phyloP scores from a whole-genome alignment of 768 basidiomycete species.

The Podaxis rugospora region DNA sequence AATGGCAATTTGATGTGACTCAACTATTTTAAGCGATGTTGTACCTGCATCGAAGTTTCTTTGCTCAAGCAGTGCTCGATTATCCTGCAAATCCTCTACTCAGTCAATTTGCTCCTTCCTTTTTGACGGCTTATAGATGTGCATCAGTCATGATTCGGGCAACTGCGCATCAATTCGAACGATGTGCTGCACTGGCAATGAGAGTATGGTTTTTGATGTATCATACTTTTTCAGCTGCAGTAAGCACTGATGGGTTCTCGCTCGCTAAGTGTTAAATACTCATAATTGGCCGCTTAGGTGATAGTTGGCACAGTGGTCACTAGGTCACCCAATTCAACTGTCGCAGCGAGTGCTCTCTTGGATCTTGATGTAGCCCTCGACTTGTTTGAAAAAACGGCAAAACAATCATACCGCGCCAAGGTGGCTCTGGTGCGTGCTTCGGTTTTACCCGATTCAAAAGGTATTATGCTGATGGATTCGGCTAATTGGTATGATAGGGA shows the following conservation, averaged over 20 bases:
- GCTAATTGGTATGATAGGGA: conserved; percentile 21
- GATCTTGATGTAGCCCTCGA: conserved; percentile 44
- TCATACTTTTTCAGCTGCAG: conserved; percentile 47
- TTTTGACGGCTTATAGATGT: conserved; percentile 49
- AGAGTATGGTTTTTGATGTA: conserved; percentile 48
- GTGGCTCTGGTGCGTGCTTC: conserved; percentile 37
- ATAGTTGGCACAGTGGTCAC: conserved; percentile 60
- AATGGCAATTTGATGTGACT: background rate
- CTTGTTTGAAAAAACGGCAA: conserved; percentile 41
- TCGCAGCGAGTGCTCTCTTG: conserved; percentile 44
- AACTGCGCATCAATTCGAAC: conserved; percentile 43
- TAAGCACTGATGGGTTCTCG: conserved; percentile 19
- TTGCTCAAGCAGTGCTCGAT: conserved; percentile 54
- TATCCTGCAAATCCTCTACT: conserved; percentile 48
- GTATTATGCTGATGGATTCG: background rate
- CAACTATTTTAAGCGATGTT: conserved; percentile 36
- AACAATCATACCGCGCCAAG: conserved; percentile 40
- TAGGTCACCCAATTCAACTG: conserved; percentile 44
- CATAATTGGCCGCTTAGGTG: conserved; percentile 29
- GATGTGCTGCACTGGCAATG: conserved; percentile 43
- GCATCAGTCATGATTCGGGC: conserved; percentile 49
- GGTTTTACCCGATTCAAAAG: background rate
- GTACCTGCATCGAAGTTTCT: conserved; percentile 53
- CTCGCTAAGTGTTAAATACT: background rate
- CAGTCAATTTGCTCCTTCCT: conserved; percentile 52